Evolutionary conservation across 306 rosid genomes (phyloP).

Genomic region (Glycyrrhiza uralensis): DNA sequence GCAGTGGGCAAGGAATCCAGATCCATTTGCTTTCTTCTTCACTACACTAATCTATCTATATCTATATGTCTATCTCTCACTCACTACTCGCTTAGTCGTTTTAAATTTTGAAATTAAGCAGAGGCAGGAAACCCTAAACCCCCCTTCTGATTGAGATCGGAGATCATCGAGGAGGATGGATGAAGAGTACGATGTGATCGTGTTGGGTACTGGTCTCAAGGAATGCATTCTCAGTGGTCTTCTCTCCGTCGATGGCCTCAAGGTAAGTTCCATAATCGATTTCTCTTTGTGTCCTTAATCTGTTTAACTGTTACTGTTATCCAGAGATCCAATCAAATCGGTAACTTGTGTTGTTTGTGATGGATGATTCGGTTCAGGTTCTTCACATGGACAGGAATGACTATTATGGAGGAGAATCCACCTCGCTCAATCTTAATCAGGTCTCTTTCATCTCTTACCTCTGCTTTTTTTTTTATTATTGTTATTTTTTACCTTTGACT

Average conservation of each 20-base stretch:
- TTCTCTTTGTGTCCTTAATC: not conserved
- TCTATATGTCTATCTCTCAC: too few species aligned
- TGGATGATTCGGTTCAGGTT: slow-evolving; percentile 53
- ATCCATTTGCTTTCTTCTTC: too few species aligned
- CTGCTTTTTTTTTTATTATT: not conserved
- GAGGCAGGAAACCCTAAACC: slow-evolving; percentile 28
- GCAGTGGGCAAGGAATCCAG: not conserved
- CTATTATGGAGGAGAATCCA: slow-evolving; percentile 91
- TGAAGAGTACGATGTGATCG: slow-evolving; percentile 90
- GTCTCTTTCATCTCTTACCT: slow-evolving; percentile 25
- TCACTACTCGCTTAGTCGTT: too few species aligned
- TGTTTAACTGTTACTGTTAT: not conserved
- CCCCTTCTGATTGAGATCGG: slow-evolving; percentile 14
- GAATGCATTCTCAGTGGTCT: slow-evolving; percentile 99
- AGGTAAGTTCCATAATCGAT: slow-evolving; percentile 35
- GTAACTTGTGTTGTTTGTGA: not conserved
- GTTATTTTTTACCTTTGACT: not conserved
- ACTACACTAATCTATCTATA: too few species aligned
- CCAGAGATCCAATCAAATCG: slow-evolving; percentile 10
- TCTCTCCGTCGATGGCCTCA: slow-evolving; percentile 98
- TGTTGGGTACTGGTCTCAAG: slow-evolving; percentile 91
- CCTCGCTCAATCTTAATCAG: slow-evolving; percentile 89
- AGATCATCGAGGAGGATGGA: slow-evolving; percentile 48
- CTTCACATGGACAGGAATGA: slow-evolving; percentile 98
- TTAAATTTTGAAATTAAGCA: not conserved